Evolutionary conservation across 2,329 filamentous ascomycete species (phyloP), one percentile per base, ranked within the genome.

Genomic region (Cercospora berteroae): DNA sequence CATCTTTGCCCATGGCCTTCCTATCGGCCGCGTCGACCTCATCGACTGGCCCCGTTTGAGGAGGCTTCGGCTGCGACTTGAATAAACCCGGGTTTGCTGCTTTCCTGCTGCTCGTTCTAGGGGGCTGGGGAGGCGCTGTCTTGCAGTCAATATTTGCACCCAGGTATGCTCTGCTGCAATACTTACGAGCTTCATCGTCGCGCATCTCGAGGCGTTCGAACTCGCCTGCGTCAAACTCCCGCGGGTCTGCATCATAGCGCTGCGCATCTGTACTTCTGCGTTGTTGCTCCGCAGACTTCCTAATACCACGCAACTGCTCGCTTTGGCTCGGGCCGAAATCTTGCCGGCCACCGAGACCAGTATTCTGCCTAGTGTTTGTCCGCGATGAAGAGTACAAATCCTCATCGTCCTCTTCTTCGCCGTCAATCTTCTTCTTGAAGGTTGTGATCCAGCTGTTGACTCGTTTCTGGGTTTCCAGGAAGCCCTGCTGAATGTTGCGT

Each of bases 391-490:
- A 67, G 63, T 86, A 84, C 48, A 87, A 86, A 64, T 89, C 87
- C 7, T 88, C 79, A 1, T 80, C 87, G 25, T 93, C 90, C 63
- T 90, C 87, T 66, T 93, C 91, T 71, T 95, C 92, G 59, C 95
- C 94, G 75, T 98, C 94, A 36, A 99, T 87, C 79, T 90, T 92
- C 86, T 98, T 98, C 82, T 92, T 95, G 77, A 99, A 84, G 70
- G 89, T 93, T 60, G 87, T 91, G 74, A 99, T 93, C 94, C 94
- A 98, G 60, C 88, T 87, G 81, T 96, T 98, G 74, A 99, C 91
- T 77, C 92, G 96, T 64, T 87, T 89, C 81, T 98, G 95, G 1
- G 95, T 98, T 77, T 99, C 94, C 64, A 93, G 76, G 81, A 99
- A 99, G 4, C 95, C 95, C 81, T 98, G 96, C 77, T 90, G 90